Percentiles rank a stretch among this genome's conserved stretches.
Evolutionary conservation across 768 basidiomycete species (phyloP).

Genomic region (Tylopilus cervinicoccineus): DNA sequence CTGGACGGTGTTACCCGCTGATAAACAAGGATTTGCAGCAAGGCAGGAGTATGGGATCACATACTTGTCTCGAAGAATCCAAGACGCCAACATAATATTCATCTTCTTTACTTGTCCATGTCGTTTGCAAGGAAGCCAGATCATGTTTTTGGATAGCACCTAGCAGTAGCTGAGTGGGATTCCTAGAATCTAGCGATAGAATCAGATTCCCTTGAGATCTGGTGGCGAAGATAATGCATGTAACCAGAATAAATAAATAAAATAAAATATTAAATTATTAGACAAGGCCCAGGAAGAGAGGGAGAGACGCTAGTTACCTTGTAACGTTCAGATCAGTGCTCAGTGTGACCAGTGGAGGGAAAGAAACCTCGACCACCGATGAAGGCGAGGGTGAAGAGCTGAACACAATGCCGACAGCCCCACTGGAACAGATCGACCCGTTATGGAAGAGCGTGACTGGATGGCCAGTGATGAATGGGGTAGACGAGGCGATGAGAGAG

Average conservation of each 20-base stretch:
- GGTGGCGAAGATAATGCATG: neutral
- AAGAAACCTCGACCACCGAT: constrained; percentile 22
- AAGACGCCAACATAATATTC: constrained; percentile 54
- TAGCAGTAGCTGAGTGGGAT: constrained; percentile 61
- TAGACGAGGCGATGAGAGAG: constrained; percentile 67
- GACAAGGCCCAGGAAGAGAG: neutral
- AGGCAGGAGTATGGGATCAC: neutral
- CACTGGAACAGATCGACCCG: constrained; percentile 49
- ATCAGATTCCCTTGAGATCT: constrained; percentile 73
- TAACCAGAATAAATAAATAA: too few relatives aligned
- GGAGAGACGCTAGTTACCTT: constrained; percentile 34
- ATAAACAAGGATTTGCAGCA: neutral
- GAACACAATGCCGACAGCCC: constrained; percentile 68
- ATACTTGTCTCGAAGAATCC: constrained; percentile 14
- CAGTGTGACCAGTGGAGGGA: constrained; percentile 42
- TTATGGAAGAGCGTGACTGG: constrained; percentile 67
- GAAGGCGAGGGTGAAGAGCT: constrained; percentile 12
- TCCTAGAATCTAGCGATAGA: constrained; percentile 48
- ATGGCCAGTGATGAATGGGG: constrained; percentile 75
- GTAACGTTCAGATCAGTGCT: constrained; percentile 49
- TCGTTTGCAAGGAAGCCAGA: constrained; percentile 20
- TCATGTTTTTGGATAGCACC: constrained; percentile 42
- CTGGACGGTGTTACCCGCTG: constrained; percentile 22
- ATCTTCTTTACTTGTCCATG: constrained; percentile 44
- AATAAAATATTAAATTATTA: neutral